Conservation (phyloP, 331 rosid genomes). For the Arachis monticola region DNA sequence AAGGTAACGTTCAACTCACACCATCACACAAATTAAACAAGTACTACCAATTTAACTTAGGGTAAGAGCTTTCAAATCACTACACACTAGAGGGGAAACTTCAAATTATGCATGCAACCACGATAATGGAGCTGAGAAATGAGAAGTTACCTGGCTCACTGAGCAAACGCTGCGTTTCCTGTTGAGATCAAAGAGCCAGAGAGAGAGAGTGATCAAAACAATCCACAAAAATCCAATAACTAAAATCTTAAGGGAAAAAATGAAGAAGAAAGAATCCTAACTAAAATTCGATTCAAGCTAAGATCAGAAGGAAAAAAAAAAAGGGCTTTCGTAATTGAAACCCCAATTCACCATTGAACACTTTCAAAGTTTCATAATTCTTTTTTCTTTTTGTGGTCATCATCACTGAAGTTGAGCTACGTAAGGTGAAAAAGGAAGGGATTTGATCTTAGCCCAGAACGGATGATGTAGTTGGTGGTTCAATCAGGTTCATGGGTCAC, state of each 20-base stretch:
- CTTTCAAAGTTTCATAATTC: background rate
- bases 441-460: constrained; percentile 1
- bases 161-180: constrained; percentile 98
- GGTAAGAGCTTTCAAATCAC: constrained; percentile 23
- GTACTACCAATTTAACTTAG: background rate
- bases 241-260: constrained; percentile 15
- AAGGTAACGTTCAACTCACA: background rate
- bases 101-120: constrained; percentile 11
- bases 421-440: background rate
- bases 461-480: background rate
- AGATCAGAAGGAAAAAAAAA: constrained; percentile 4
- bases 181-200: constrained; percentile 43
- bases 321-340: background rate
- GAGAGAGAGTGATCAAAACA: constrained; percentile 16
- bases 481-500: background rate
- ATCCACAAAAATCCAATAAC: constrained; percentile 6
- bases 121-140: background rate
- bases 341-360: constrained; percentile 22
- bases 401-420: constrained; percentile 31
- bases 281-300: constrained; percentile 11
- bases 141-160: constrained; percentile 85
- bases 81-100: background rate
- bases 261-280: constrained; percentile 20
- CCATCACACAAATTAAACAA: background rate
- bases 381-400: background rate